A percentile compares a stretch with the other conserved stretches of the same genome.
These are phyloP conservation scores for Tagetes erecta DNA, from an alignment of 129 eudicot species.

Conservation along the genomic window DNA sequence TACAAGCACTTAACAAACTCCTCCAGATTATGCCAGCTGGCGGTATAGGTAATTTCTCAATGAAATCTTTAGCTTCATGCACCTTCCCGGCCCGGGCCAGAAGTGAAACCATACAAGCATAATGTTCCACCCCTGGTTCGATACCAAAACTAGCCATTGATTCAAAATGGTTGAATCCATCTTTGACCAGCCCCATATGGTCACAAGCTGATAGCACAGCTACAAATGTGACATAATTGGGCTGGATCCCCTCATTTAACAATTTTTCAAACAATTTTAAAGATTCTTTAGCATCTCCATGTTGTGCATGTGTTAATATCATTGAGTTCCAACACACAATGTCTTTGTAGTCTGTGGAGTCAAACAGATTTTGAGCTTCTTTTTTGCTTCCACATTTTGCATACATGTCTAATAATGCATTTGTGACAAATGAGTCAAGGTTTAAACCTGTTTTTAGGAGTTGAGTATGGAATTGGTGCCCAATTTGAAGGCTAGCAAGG, in stretches of 20 bases:
- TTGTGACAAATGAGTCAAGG: conserved; percentile 54
- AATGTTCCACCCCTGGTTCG: conserved; percentile 71
- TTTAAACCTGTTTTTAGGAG: conserved; percentile 47
- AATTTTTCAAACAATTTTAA: conserved; percentile 45
- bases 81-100: conserved; percentile 66
- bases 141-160: conserved; percentile 56
- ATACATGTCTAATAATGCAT: conserved; percentile 70
- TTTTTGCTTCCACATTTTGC: conserved; percentile 69
- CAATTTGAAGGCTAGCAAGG: conserved; percentile 53
- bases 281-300: conserved; percentile 68
- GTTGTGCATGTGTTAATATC: conserved; percentile 61
- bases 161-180: conserved; percentile 46
- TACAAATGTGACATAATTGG: conserved; percentile 60
- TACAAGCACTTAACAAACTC: conserved; percentile 70
- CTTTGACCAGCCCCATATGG: conserved; percentile 64
- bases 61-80: conserved; percentile 57
- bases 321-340: conserved; percentile 70
- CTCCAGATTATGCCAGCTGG: conserved; percentile 64
- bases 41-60: conserved; percentile 54
- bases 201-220: conserved; percentile 80
- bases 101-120: conserved; percentile 67
- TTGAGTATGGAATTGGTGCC: conserved; percentile 58
- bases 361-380: conserved; percentile 49
- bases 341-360: conserved; percentile 42
- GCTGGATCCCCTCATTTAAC: conserved; percentile 45